Percentiles rank a stretch among this genome's conserved stretches.
These are phyloP conservation scores for Dimocarpus longan DNA, from an alignment of 345 rosid genomes.

Conservation along the genomic window DNA sequence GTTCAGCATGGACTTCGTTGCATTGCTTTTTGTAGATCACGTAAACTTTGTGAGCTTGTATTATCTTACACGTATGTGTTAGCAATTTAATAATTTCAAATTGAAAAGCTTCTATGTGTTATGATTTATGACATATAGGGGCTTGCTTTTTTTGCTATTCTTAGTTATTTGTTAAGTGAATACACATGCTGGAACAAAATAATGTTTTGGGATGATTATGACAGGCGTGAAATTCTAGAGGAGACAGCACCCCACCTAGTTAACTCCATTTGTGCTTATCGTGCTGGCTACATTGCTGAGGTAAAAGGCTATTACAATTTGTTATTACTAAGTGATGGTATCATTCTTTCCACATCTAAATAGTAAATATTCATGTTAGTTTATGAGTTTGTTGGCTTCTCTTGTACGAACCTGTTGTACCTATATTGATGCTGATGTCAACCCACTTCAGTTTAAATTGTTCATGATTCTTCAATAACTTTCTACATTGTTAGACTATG, in stretches of 20 bases:
- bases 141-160: not conserved
- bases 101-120: slow-evolving; percentile 7
- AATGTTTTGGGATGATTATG: slow-evolving; percentile 20
- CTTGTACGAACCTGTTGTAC: not conserved
- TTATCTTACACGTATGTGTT: slow-evolving; percentile 74
- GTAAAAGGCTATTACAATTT: slow-evolving; percentile 35
- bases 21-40: slow-evolving; percentile 89
- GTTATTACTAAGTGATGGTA: slow-evolving; percentile 4
- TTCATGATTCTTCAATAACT: not conserved
- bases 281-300: slow-evolving; percentile 89
- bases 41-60: slow-evolving; percentile 92
- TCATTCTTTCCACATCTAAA: not conserved
- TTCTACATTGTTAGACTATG: not conserved
- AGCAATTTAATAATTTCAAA: slow-evolving; percentile 14
- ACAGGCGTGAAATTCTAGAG: slow-evolving; percentile 81
- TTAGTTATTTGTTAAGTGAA: not conserved
- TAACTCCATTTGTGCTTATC: slow-evolving; percentile 74
- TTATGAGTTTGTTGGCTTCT: not conserved
- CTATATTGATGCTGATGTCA: not conserved
- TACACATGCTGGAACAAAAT: slow-evolving; percentile 15
- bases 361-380: not conserved
- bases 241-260: slow-evolving; percentile 76
- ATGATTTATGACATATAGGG: slow-evolving; percentile 1
- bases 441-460: not conserved
- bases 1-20: slow-evolving; percentile 96